Evolutionary conservation across 306 rosid species (phyloP), one percentile per base, ranked within the genome.

Genomic region (Comarum palustre): DNA sequence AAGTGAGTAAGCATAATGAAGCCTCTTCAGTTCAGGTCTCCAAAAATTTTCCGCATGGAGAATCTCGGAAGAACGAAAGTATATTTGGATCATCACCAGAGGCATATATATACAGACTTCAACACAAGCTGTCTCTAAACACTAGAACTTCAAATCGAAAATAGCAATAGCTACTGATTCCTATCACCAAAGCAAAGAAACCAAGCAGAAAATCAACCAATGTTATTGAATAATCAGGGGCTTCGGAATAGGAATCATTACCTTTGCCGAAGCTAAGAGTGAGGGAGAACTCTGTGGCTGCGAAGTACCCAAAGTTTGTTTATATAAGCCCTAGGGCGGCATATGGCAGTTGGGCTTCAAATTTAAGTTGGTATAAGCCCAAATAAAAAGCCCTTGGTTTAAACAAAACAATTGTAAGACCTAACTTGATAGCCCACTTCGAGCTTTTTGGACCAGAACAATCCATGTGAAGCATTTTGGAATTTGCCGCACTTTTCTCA

Each of bases 21-120:
- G 84, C 87, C 91, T 86, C 92, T 88, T 90, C 96, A 90, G 96
- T 81, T 90, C 93, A 90, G 96, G 91, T 87, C 96, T 88, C 92
- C 89, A 85, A 76, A 47, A 57, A 2, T 77, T 85, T 85, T 85
- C 97, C 83, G 77, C 97, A 87, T 11, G 64, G 38, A 51, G n/a
- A 13, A 50, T 34, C 73, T 69, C 73, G 8, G 73, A 50, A 51
- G 46, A 69, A 69, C 62, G 73, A 69, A 69, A 68, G 60, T 68
- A 29, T 17, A 2, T 5, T 31, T 68, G 5, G 50, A 50, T 69
- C 73, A 51, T 69, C 73, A 69, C 48, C 32, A 51, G 73, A 34
- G 73, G 73, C 62, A 11, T 2, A 72, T 17, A 46, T 2, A 72
- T 17, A 46, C 17, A 57, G 38, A n/a, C 6, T 38, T 14, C 13